phyloP scores from a whole-genome alignment of 169 alveolate species.

The Pseudocohnilembus persalinus region DNA sequence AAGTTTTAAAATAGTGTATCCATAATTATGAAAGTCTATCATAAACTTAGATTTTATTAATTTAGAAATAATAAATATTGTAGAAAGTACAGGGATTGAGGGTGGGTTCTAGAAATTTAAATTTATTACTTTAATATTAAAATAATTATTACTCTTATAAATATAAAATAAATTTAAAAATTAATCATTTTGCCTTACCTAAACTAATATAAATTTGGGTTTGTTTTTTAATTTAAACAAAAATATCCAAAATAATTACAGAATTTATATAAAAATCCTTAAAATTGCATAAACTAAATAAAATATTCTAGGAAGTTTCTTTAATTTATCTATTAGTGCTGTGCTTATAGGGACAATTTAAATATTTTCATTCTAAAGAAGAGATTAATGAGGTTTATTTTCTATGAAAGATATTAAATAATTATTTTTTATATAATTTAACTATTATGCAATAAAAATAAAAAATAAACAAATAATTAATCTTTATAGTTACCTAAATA shows the following conservation, averaged over 20 bases:
- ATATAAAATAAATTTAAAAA: not conserved
- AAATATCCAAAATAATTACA: not conserved
- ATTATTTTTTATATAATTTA: not conserved
- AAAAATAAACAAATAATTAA: too few species aligned
- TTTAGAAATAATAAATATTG: slow-evolving; percentile 56
- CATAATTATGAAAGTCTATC: slow-evolving; percentile 94
- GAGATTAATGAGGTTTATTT: not conserved
- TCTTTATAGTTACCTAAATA: slow-evolving; percentile 47
- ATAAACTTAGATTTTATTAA: slow-evolving; percentile 59
- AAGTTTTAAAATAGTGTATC: slow-evolving; percentile 82
- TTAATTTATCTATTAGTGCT: not conserved
- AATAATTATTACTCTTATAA: not conserved
- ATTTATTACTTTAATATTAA: not conserved
- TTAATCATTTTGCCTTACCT: slow-evolving; percentile 7
- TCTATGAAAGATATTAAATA: not conserved
- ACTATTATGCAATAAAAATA: too few species aligned
- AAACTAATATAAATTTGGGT: slow-evolving; percentile 14
- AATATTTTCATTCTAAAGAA: slow-evolving; percentile 7
- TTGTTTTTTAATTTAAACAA: slow-evolving; percentile 7
- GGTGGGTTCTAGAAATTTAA: slow-evolving; percentile 87
- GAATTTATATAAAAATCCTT: slow-evolving; percentile 12
- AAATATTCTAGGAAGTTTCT: slow-evolving; percentile 18
- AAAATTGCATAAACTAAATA: slow-evolving; percentile 22
- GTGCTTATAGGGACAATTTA: slow-evolving; percentile 1
- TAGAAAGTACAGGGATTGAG: slow-evolving; percentile 81